Conservation (phyloP, 2,329 filamentous ascomycete species). For the Didymella pomorum region DNA sequence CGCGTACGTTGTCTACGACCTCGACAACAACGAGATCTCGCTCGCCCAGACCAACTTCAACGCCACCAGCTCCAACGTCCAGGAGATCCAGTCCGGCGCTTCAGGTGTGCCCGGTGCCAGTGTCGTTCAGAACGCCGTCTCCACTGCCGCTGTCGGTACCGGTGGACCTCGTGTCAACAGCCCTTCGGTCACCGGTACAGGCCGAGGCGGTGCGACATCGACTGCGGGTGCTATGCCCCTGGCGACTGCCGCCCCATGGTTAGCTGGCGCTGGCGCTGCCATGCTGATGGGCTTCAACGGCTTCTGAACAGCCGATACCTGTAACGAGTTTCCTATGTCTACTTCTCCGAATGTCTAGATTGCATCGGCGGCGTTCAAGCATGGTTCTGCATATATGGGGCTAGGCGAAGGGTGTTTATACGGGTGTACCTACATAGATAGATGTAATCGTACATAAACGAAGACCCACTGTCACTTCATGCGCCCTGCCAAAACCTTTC, state of each 20-base stretch:
- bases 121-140: slow-evolving; percentile 60
- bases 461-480: too few relatives aligned
- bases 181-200: slow-evolving; percentile 29
- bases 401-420: background rate
- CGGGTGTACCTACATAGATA: background rate
- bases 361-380: background rate
- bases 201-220: slow-evolving; percentile 7
- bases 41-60: slow-evolving; percentile 70
- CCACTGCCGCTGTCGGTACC: slow-evolving; percentile 54
- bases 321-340: slow-evolving; percentile 8
- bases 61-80: slow-evolving; percentile 57
- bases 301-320: slow-evolving; percentile 24
- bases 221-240: slow-evolving; percentile 35
- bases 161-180: slow-evolving; percentile 56
- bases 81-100: slow-evolving; percentile 62
- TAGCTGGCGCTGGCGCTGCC: slow-evolving; percentile 40
- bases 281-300: slow-evolving; percentile 45
- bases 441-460: background rate
- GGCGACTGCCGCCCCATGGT: slow-evolving; percentile 41
- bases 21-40: slow-evolving; percentile 67
- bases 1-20: slow-evolving; percentile 70
- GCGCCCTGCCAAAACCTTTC: too few relatives aligned
- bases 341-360: slow-evolving; percentile 1
- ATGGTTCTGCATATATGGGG: background rate
- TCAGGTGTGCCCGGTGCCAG: slow-evolving; percentile 62